Percentiles rank a stretch among this genome's conserved stretches.
Evolutionary conservation across 345 rosid species (phyloP).

Genomic region (Lepidium africanum): DNA sequence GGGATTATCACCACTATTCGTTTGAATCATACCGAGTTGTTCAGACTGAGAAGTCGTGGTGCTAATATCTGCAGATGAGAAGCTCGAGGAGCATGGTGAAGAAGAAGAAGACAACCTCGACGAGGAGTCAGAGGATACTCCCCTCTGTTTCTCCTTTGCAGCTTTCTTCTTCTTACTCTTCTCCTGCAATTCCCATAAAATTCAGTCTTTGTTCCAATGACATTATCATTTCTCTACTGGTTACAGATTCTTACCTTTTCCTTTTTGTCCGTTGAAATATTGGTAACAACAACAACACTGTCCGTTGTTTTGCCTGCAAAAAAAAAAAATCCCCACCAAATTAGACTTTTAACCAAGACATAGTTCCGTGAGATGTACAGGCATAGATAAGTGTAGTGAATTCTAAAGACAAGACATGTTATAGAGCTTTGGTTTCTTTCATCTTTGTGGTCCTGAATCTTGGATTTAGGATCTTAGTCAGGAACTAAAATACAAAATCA

Average conservation of each 20-base stretch:
- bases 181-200: slow-evolving; percentile 48
- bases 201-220: not conserved
- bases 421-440: slow-evolving; percentile 17
- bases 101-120: slow-evolving; percentile 55
- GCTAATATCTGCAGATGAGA: slow-evolving; percentile 55
- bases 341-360: not conserved
- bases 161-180: slow-evolving; percentile 38
- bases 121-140: slow-evolving; percentile 56
- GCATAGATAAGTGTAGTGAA: not conserved
- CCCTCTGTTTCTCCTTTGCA: slow-evolving; percentile 46
- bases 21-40: slow-evolving; percentile 30
- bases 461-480: slow-evolving; percentile 17
- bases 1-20: slow-evolving; percentile 18
- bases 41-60: slow-evolving; percentile 44
- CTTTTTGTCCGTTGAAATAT: slow-evolving; percentile 28
- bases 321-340: not conserved
- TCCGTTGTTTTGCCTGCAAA: slow-evolving; percentile 42
- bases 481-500: slow-evolving; percentile 27
- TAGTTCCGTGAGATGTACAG: not conserved
- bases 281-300: slow-evolving; percentile 28
- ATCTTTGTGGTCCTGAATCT: slow-evolving; percentile 24
- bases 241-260: slow-evolving; percentile 34
- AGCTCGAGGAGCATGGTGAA: slow-evolving; percentile 69
- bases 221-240: not conserved
- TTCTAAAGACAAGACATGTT: slow-evolving; percentile 19